A percentile compares a stretch with the other conserved stretches of the same genome.
These are phyloP conservation scores for Cordia subcordata DNA, from an alignment of 257 asterid species.

Conservation along the genomic window DNA sequence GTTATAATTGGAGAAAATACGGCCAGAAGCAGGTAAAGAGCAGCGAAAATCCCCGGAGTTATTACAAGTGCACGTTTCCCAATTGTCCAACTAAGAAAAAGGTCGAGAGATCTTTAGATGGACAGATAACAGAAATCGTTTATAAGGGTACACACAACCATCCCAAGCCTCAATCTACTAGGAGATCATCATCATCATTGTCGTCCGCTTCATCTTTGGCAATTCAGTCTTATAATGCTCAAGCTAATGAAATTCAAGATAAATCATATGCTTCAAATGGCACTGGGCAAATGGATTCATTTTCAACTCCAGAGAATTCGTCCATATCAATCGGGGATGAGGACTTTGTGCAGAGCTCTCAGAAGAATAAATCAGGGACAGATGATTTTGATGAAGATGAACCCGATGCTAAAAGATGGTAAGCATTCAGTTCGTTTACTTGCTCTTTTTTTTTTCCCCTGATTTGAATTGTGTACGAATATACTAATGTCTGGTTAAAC, in stretches of 20 bases:
- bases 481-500: not conserved
- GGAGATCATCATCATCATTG: slow-evolving; percentile 58
- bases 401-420: slow-evolving; percentile 37
- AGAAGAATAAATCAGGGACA: slow-evolving; percentile 16
- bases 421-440: not conserved
- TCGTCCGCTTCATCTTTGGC: slow-evolving; percentile 39
- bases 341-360: slow-evolving; percentile 50
- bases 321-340: slow-evolving; percentile 50
- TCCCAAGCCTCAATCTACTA: slow-evolving; percentile 68
- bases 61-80: slow-evolving; percentile 74
- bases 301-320: slow-evolving; percentile 63
- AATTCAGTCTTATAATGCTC: slow-evolving; percentile 26
- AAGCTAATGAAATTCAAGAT: slow-evolving; percentile 33
- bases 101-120: slow-evolving; percentile 64
- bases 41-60: slow-evolving; percentile 87
- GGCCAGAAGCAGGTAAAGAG: slow-evolving; percentile 93
- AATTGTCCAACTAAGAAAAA: slow-evolving; percentile 74
- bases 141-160: slow-evolving; percentile 75
- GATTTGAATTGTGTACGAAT: not conserved
- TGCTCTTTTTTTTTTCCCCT: not conserved
- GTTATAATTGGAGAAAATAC: slow-evolving; percentile 89
- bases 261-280: slow-evolving; percentile 46
- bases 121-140: slow-evolving; percentile 73
- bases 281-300: slow-evolving; percentile 43
- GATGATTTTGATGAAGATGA: slow-evolving; percentile 27